These are phyloP conservation scores for Ceratocystis harringtonii DNA, from an alignment of 2,329 filamentous ascomycete species.

Conservation along the genomic window DNA sequence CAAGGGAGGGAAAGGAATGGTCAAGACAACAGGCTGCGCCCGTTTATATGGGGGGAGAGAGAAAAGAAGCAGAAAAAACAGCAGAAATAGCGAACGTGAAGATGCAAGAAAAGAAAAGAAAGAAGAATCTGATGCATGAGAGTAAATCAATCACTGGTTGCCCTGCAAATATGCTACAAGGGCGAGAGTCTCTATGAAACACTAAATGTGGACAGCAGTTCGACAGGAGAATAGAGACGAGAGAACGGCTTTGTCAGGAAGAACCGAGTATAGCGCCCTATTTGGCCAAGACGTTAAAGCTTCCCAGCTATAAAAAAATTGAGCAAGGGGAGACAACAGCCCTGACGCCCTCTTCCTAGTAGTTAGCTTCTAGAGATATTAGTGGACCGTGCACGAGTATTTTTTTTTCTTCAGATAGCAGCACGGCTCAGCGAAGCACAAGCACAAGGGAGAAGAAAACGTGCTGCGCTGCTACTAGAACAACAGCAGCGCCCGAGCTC, in stretches of 20 bases:
- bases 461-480: neutral
- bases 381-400: conserved; percentile 2
- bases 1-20: neutral
- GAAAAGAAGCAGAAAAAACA: neutral
- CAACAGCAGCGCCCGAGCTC: neutral
- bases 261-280: neutral
- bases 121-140: neutral
- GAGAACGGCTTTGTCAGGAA: neutral
- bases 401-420: conserved; percentile 4
- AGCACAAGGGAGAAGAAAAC: neutral
- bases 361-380: neutral
- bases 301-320: neutral
- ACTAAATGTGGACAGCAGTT: neutral
- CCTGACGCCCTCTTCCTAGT: neutral
- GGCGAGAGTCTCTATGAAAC: neutral
- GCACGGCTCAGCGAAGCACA: neutral
- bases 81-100: neutral
- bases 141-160: neutral
- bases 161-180: neutral
- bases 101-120: neutral
- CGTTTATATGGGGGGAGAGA: neutral
- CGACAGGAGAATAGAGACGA: neutral
- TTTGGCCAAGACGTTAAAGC: neutral
- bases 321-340: neutral
- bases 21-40: neutral